Evolutionary conservation across 2,329 filamentous ascomycete genomes (phyloP), one percentile per base, ranked within the genome.

Genomic region (Fusarium sarcochroum): DNA sequence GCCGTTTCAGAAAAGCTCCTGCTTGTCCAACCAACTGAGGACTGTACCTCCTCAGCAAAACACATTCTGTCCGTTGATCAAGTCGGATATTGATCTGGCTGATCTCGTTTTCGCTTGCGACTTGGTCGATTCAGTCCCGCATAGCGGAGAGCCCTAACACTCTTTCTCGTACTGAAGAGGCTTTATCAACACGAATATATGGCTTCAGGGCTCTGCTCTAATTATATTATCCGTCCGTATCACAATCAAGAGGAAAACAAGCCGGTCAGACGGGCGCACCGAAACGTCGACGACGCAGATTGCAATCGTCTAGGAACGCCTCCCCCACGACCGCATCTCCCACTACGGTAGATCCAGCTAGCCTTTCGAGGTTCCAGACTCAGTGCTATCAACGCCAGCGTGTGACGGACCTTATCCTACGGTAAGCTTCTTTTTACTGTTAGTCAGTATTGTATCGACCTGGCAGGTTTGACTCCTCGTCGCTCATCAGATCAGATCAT

Each of bases 281-380:
- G 53, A 68, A 65, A 62, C 59, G 35, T 55, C 37, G 54, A 47
- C 44, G 60, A 58, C 58, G 49, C 60, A 51, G 35, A 41, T 52
- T 58, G 42, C 42, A 57, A 50, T 46, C 48, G 52, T 37, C 49
- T 42, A 50, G 25, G 42, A 53, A 57, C 66, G 59, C 63, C 66
- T 70, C 45, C 66, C 58, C 58, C 55, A 62, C 55, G 54, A 66
- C 52, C 30, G n/a, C 18, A 44, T 48, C 42, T 41, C 42, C 54
- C 30, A 32, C 57, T 48, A 48, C 49, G 49, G 42, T 53, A 69
- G 42, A 56, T 42, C 30, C 52, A 60, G 54, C 57, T 66, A 59
- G 67, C 50, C 69, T 57, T 48, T 60, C 27, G 48, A 68, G n/a
- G 64, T 72, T 71, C 70, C 61, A 72, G 70, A 64, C 69, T 60